These are phyloP conservation scores for Thraustochytrium sp. DNA, from an alignment of 352 stramenopile species.

Conservation along the genomic window DNA sequence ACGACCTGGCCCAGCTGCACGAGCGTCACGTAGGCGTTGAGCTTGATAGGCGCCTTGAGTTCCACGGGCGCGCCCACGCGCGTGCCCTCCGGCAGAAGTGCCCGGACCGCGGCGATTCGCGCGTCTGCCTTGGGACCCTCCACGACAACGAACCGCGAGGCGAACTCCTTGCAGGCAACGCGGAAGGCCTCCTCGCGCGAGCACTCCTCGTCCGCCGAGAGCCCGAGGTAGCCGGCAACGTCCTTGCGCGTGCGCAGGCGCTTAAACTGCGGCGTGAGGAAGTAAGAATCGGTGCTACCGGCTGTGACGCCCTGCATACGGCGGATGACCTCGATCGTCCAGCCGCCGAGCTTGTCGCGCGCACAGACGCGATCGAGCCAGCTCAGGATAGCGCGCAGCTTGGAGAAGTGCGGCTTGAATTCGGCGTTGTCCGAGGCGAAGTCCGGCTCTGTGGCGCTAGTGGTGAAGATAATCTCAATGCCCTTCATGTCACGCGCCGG, in stretches of 20 bases:
- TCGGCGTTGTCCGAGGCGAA: neutral
- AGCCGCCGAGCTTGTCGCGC: neutral
- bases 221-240: slow-evolving; percentile 21
- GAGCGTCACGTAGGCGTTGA: slow-evolving; percentile 8
- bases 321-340: slow-evolving; percentile 32
- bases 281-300: slow-evolving; percentile 29
- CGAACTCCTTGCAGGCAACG: neutral
- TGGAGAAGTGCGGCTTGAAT: slow-evolving; percentile 22
- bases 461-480: slow-evolving; percentile 11
- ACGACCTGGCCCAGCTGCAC: slow-evolving; percentile 28
- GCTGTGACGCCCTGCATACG: neutral
- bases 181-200: neutral
- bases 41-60: slow-evolving; percentile 3
- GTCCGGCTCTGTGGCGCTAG: neutral
- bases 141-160: neutral
- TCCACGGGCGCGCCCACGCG: neutral
- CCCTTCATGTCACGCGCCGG: slow-evolving; percentile 9
- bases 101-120: neutral
- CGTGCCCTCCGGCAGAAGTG: neutral
- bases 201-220: slow-evolving; percentile 32
- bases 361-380: neutral
- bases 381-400: neutral
- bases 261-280: slow-evolving; percentile 39
- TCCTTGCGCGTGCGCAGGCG: slow-evolving; percentile 7
- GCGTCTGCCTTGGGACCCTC: neutral